Evolutionary conservation across 2,329 filamentous ascomycete genomes (phyloP), one percentile per base, ranked within the genome.

Genomic region (Fusarium pilosicola): DNA sequence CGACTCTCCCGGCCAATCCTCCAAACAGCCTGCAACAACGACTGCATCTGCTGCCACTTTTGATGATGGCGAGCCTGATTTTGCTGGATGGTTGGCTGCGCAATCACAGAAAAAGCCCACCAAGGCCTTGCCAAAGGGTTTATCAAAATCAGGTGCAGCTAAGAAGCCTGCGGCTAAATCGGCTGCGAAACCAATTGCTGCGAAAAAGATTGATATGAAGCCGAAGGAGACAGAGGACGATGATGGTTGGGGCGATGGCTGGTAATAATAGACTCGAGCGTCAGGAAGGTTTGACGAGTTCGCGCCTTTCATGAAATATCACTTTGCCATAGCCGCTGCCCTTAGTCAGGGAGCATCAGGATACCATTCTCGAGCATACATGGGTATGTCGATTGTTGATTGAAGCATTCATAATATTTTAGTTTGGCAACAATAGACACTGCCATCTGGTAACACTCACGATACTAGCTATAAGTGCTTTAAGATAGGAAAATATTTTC

Each of bases 41-140:
- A 74, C 79, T 45, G 79, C 78, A 13, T 80, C 80, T 11, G 77
- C 83, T 36, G 84, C 87, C 12, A 87, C 92, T 0, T 96, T 93
- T 73, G 94, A 96, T 67, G 95, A 97, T 76, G 91, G 93, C 32
- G 96, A 99, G 81, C 96, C 96, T 0, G 96, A 98, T 81, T 98
- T 99, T 82, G 96, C 95, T 10, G 95, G 95, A 10, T 98, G 96
- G 95, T 83, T 98, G 28, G 95, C 94, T 18, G 95, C 95, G 18
- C 94, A 98, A 80, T 90, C 93, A 11, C 88, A 92, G 71, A 89
- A 93, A 71, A 98, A 97, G 84, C 87, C 81, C 66, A 59, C 79
- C 46, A 96, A 93, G 74, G 85, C 92, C 6, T 80, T 98, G 62
- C 95, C 96, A 1, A 99, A 97, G 83, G 96, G 96, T 0, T 81